Evolutionary conservation across 2,329 filamentous ascomycete genomes (phyloP), one percentile per base, ranked within the genome.

Genomic region (Pestalotiopsis fici): DNA sequence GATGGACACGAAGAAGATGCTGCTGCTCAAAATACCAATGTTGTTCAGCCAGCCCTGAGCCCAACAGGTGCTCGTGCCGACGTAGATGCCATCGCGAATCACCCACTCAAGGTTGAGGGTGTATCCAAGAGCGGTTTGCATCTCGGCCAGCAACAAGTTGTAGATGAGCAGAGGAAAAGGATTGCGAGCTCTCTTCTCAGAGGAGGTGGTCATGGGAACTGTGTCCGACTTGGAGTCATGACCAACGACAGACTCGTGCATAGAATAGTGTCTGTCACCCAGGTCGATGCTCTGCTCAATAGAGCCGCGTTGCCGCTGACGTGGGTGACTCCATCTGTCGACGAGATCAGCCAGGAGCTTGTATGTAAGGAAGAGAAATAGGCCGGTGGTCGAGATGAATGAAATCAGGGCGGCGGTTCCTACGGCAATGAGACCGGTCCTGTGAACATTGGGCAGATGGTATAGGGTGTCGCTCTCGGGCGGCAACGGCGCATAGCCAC

Each of bases 141-240:
- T 67, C 15, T 71, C 69, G 15, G 69, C 68, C 4, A 67, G 57
- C 9, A 71, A 65, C 13, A 71, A 47, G 43, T 69, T 59, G 54
- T 69, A 69, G 13, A 71, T 69, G 1, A 71, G 55, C 2, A 70
- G 63, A 11, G 69, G 68, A 25, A 71, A 70, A 0, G 69, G 69
- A 43, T 70, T 71, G 21, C 63, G 65, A 28, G 50, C 23, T 18
- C 50, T 18, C 27, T 65, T 54, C 31, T 65, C 27, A 18, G 63
- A n/a, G 4, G 31, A 12, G 13, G n/a, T 27, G 13, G n/a, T n/a
- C n/a, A 11, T 35, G 31, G 6, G 31, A 35, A 7, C 31, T 6
- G 28, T 15, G n/a, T 50, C 12, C 13, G 13, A 7, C 59, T 61
- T 35, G 27, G 59, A 39, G 9, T 31, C 59, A 18, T 39, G 43